These are phyloP conservation scores for Cenchrus fungigraminus DNA, from an alignment of 176 grass and related monocot genomes.

Conservation along the genomic window DNA sequence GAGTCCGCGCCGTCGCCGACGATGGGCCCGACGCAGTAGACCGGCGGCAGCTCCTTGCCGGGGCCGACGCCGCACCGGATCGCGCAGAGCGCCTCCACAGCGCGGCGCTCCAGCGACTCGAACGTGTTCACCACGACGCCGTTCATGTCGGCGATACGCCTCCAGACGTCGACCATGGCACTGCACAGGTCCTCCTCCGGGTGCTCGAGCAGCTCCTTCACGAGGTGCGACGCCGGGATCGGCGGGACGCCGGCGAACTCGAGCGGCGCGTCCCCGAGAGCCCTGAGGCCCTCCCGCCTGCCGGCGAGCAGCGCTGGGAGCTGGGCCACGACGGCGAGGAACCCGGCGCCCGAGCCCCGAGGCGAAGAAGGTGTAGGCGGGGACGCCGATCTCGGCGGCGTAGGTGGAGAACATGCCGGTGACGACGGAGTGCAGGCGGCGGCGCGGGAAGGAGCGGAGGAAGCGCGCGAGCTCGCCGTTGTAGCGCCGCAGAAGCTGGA, in stretches of 20 bases:
- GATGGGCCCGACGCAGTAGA: constrained; percentile 19
- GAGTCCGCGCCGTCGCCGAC: neutral
- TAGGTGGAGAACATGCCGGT: constrained; percentile 1
- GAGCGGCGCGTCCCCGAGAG: neutral
- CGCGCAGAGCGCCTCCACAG: constrained; percentile 5
- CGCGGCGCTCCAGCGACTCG: neutral
- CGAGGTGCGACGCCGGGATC: constrained; percentile 6
- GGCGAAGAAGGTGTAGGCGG: constrained; percentile 4
- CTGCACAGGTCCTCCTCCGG: constrained; percentile 8
- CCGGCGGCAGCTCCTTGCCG: neutral
- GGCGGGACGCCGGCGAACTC: neutral
- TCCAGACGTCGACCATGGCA: neutral
- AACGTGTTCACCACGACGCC: constrained; percentile 27
- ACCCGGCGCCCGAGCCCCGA: neutral
- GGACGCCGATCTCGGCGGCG: neutral
- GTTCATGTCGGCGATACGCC: neutral
- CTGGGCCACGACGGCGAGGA: neutral
- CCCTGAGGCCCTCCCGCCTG: neutral
- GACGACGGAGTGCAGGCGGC: neutral
- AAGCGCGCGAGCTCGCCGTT: neutral
- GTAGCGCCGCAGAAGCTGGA: neutral
- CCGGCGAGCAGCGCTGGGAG: constrained; percentile 4
- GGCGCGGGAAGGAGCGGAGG: neutral
- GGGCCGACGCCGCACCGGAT: neutral
- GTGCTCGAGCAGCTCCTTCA: neutral